phyloP scores from a whole-genome alignment of 2,329 filamentous ascomycete species.

The Sporothrix dimorphospora region DNA sequence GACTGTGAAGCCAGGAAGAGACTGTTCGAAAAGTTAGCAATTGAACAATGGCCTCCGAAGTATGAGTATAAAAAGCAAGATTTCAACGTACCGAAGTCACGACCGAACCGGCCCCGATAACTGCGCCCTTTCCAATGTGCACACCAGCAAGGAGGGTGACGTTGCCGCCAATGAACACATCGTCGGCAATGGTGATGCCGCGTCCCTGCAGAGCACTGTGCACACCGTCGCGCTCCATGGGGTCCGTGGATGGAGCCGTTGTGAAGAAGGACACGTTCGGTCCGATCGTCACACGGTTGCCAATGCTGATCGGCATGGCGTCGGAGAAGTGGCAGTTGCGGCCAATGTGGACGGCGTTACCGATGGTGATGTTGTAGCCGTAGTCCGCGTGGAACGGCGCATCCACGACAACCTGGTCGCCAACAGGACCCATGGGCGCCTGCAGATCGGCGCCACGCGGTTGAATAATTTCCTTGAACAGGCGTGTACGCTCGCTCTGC shows the following conservation, averaged over 20 bases:
- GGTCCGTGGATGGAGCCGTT: slow-evolving; percentile 71
- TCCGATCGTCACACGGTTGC: slow-evolving; percentile 74
- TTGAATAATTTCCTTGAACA: slow-evolving; percentile 73
- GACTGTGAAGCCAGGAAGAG: slow-evolving; percentile 34
- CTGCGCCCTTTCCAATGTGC: slow-evolving; percentile 76
- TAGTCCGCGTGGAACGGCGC: slow-evolving; percentile 92
- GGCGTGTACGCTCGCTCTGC: slow-evolving; percentile 65
- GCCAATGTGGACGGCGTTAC: slow-evolving; percentile 80
- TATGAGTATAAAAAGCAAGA: too few species aligned
- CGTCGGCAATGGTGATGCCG: slow-evolving; percentile 77
- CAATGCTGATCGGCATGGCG: slow-evolving; percentile 80
- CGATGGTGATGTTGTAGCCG: slow-evolving; percentile 91
- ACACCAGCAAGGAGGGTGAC: slow-evolving; percentile 78
- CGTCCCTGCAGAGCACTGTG: slow-evolving; percentile 72
- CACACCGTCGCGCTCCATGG: slow-evolving; percentile 72
- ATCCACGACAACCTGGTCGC: slow-evolving; percentile 78
- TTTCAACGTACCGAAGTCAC: slow-evolving; percentile 67
- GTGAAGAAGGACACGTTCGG: slow-evolving; percentile 87
- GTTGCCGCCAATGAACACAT: slow-evolving; percentile 81
- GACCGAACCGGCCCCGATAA: slow-evolving; percentile 80
- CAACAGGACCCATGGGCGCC: slow-evolving; percentile 65
- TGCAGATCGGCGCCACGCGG: slow-evolving; percentile 58
- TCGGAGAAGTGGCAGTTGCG: slow-evolving; percentile 86
- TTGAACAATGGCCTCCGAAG: neutral
- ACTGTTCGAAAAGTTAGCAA: slow-evolving; percentile 28